These are phyloP conservation scores for Scalesia atractyloides DNA, from an alignment of 129 eudicot genomes.

Conservation along the genomic window DNA sequence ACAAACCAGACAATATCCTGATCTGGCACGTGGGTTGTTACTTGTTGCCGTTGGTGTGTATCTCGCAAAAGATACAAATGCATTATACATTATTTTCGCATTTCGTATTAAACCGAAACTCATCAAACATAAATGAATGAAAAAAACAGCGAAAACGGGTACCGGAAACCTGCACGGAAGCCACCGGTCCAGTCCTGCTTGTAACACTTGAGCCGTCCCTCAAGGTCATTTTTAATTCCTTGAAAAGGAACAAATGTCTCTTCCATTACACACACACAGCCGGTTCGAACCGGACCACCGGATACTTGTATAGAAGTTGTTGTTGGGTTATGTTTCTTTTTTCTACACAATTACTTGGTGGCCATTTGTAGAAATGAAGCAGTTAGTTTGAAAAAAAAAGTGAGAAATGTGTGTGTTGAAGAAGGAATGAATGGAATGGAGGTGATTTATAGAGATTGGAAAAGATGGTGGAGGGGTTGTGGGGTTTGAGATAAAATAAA, in stretches of 20 bases:
- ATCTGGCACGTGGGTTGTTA: too few species aligned
- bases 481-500: conserved; percentile 10
- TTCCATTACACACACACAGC: conserved; percentile 61
- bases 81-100: too few species aligned
- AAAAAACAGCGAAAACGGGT: not conserved
- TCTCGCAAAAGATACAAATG: too few species aligned
- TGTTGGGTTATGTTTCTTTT: not conserved
- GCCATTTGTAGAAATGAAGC: not conserved
- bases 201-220: conserved; percentile 74
- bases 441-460: conserved; percentile 39
- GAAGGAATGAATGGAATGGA: conserved; percentile 3
- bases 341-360: conserved; percentile 17
- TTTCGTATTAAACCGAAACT: not conserved
- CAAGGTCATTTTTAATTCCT: conserved; percentile 84
- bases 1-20: too few species aligned
- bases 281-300: too few species aligned
- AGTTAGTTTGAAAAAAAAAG: not conserved
- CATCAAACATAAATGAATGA: not conserved
- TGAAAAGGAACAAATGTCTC: conserved; percentile 94
- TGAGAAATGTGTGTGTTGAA: conserved; percentile 7
- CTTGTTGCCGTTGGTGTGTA: too few species aligned
- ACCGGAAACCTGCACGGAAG: conserved; percentile 90
- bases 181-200: conserved; percentile 99
- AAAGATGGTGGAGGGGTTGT: not conserved
- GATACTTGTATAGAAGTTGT: not conserved